A percentile compares a stretch with the other conserved stretches of the same genome.
phyloP scores from a whole-genome alignment of 2,329 filamentous ascomycete genomes.

The Amphichorda felina region DNA sequence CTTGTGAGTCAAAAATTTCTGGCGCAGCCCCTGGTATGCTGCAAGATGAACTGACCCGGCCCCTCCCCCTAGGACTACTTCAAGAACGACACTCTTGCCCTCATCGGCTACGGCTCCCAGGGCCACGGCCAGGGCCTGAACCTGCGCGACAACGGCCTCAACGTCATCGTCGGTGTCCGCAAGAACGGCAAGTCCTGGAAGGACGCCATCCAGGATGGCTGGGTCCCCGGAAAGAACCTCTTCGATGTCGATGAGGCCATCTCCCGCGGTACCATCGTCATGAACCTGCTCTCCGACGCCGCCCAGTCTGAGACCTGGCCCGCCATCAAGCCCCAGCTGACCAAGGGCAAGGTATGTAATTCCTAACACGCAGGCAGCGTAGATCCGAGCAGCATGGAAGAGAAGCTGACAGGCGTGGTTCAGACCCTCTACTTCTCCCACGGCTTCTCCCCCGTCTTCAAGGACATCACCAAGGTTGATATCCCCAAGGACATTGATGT shows the following conservation, averaged over 20 bases:
- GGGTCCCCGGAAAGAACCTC: slow-evolving; percentile 96
- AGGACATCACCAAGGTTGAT: slow-evolving; percentile 97
- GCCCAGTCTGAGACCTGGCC: slow-evolving; percentile 99
- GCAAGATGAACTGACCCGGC: too few species aligned
- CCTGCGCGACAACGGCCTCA: slow-evolving; percentile 98
- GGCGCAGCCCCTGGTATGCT: too few species aligned
- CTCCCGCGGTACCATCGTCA: slow-evolving; percentile 83
- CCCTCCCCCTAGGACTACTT: slow-evolving; percentile 71
- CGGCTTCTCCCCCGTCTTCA: slow-evolving; percentile 99
- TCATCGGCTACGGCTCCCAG: slow-evolving; percentile 97
- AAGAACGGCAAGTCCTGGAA: slow-evolving; percentile 99
- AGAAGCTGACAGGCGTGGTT: slow-evolving; percentile 2
- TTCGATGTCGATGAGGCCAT: slow-evolving; percentile 98
- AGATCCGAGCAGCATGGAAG: too few species aligned
- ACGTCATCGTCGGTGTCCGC: slow-evolving; percentile 97
- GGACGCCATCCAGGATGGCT: slow-evolving; percentile 93
- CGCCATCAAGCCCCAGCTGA: slow-evolving; percentile 92
- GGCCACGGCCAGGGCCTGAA: slow-evolving; percentile 99
- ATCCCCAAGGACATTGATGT: slow-evolving; percentile 93
- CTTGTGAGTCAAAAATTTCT: slow-evolving; percentile 48
- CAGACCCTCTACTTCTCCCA: slow-evolving; percentile 99
- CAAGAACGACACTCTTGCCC: slow-evolving; percentile 98
- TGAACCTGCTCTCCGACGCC: slow-evolving; percentile 98
- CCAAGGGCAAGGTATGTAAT: slow-evolving; percentile 85
- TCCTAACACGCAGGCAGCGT: background rate